phyloP scores from a whole-genome alignment of 2,329 filamentous ascomycete genomes.

The Fusarium sp. region DNA sequence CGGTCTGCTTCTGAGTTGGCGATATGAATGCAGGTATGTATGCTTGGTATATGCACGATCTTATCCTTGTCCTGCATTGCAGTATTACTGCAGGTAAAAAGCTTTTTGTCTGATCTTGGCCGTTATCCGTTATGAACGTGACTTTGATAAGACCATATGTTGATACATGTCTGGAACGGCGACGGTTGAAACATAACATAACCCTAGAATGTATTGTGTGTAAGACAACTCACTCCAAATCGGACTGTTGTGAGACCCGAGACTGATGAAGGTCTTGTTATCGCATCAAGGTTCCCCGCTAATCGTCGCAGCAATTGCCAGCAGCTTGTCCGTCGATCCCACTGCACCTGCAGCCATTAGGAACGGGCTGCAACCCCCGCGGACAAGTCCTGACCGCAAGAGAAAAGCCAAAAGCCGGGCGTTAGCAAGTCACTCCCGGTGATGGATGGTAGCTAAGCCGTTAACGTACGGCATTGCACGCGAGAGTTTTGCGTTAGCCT shows the following conservation, averaged over 20 bases:
- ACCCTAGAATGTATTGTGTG: not conserved
- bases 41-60: constrained; percentile 38
- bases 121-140: not conserved
- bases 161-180: not conserved
- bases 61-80: constrained; percentile 26
- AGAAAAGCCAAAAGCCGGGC: not conserved
- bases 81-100: constrained; percentile 10
- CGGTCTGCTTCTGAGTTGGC: constrained; percentile 47
- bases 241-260: not conserved
- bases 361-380: not conserved
- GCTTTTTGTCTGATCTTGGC: constrained; percentile 16
- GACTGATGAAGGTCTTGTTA: not conserved
- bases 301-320: not conserved
- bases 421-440: constrained; percentile 3
- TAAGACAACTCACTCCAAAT: not conserved
- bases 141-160: not conserved
- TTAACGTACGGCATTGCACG: constrained; percentile 8
- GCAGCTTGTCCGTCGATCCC: not conserved
- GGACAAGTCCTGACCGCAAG: constrained; percentile 22
- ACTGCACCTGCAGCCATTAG: not conserved
- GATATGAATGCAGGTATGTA: constrained; percentile 34
- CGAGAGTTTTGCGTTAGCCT: constrained; percentile 2
- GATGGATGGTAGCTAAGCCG: constrained; percentile 3
- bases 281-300: not conserved
- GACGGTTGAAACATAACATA: not conserved